phyloP scores from a whole-genome alignment of 2,329 filamentous ascomycete genomes.

The Ophiostoma sp. region DNA sequence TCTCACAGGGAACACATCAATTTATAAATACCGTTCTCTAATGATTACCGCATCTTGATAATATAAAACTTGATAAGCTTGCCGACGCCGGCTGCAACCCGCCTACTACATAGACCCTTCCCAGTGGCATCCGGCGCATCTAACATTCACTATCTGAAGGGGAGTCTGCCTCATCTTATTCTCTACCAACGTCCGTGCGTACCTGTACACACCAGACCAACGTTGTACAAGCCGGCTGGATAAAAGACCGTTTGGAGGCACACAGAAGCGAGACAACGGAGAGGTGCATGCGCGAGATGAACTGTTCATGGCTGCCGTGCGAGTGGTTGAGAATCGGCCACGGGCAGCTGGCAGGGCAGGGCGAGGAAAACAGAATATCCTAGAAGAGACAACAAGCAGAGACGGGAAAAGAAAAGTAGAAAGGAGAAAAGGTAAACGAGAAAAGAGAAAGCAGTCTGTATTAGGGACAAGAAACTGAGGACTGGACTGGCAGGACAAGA shows the following conservation, averaged over 20 bases:
- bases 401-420: neutral
- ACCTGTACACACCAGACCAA: neutral
- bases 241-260: neutral
- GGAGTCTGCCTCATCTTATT: too few relatives aligned
- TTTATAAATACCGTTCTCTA: too few relatives aligned
- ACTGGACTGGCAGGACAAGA: neutral
- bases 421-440: neutral
- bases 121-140: neutral
- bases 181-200: neutral
- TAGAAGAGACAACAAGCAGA: neutral
- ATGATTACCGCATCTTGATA: too few relatives aligned
- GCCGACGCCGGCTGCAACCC: neutral
- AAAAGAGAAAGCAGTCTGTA: neutral
- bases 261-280: neutral
- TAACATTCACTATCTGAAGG: neutral
- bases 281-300: constrained; percentile 4
- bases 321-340: neutral
- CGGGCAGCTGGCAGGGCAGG: too few relatives aligned
- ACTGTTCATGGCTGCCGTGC: neutral
- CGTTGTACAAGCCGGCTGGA: neutral
- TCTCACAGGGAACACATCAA: too few relatives aligned
- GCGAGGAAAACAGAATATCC: neutral
- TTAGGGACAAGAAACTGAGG: constrained; percentile 7
- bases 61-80: too few relatives aligned
- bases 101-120: neutral